phyloP scores from a whole-genome alignment of 352 stramenopile genomes.

The Pythium phragmitis region DNA sequence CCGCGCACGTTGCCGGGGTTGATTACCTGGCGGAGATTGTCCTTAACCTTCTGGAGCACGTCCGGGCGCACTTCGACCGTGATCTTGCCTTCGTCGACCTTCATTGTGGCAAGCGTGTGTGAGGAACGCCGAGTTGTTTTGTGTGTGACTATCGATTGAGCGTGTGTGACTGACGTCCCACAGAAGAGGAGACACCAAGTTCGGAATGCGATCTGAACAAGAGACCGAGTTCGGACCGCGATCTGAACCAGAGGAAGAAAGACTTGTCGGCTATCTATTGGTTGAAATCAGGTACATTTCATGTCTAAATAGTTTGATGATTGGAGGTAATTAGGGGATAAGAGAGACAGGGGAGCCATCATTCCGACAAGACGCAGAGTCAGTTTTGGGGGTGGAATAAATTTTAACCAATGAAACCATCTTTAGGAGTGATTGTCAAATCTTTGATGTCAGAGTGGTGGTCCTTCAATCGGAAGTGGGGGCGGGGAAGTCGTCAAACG shows the following conservation, averaged over 20 bases:
- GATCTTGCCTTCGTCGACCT: constrained; percentile 70
- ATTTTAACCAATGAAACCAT: constrained; percentile 11
- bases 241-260: constrained; percentile 11
- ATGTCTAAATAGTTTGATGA: not conserved
- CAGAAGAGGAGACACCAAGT: not conserved
- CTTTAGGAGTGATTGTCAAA: constrained; percentile 11
- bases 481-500: constrained; percentile 2
- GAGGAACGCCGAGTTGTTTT: constrained; percentile 4
- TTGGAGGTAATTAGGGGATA: constrained; percentile 21
- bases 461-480: constrained; percentile 18
- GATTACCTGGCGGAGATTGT: constrained; percentile 62
- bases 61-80: constrained; percentile 64
- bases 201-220: not conserved
- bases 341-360: constrained; percentile 12
- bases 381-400: not conserved
- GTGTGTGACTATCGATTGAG: not conserved
- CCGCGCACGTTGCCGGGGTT: constrained; percentile 78
- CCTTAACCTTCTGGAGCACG: constrained; percentile 62
- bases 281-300: no score
- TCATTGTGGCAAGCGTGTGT: constrained; percentile 31
- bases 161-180: no score
- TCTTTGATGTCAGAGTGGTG: constrained; percentile 8
- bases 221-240: not conserved
- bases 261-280: constrained; percentile 12
- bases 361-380: constrained; percentile 1